phyloP scores from a whole-genome alignment of 805 yeast species.

The Teunomyces aglyptinius region DNA sequence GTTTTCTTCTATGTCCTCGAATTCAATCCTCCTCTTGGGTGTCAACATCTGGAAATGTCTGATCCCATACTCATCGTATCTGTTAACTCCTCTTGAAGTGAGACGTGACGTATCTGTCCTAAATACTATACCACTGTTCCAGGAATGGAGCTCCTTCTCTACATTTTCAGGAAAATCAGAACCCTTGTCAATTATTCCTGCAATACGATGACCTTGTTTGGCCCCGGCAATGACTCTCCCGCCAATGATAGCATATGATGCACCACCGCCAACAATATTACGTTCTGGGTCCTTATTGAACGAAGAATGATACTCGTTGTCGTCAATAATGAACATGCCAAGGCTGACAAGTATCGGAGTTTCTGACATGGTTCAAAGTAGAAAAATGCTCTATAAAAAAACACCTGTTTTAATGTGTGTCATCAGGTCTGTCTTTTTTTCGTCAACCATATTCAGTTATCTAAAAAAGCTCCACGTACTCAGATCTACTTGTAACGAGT shows the following conservation, averaged over 20 bases:
- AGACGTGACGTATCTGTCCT: conserved; percentile 50
- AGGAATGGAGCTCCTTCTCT: conserved; percentile 44
- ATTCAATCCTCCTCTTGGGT: conserved; percentile 58
- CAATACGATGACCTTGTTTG: conserved; percentile 35
- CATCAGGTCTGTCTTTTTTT: background rate
- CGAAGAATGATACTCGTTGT: conserved; percentile 56
- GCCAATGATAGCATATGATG: conserved; percentile 76
- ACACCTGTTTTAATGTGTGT: background rate
- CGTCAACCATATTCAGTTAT: no score
- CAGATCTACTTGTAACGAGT: no score
- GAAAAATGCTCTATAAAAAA: no score
- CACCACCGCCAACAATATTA: conserved; percentile 86
- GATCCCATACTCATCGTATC: conserved; percentile 61
- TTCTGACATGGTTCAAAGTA: background rate
- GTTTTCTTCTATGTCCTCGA: conserved; percentile 49
- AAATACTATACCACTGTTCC: conserved; percentile 62
- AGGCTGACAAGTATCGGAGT: conserved; percentile 50
- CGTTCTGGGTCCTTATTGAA: conserved; percentile 30
- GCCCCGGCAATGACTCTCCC: conserved; percentile 54
- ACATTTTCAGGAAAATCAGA: conserved; percentile 63
- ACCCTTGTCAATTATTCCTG: conserved; percentile 80
- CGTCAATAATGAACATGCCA: conserved; percentile 92
- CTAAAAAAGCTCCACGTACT: no score
- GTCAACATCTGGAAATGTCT: conserved; percentile 57
- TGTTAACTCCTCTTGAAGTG: conserved; percentile 83